A percentile compares a stretch with the other conserved stretches of the same genome.
Conservation (phyloP, 2,329 filamentous ascomycete species). For the Pyrenochaeta sp. region DNA sequence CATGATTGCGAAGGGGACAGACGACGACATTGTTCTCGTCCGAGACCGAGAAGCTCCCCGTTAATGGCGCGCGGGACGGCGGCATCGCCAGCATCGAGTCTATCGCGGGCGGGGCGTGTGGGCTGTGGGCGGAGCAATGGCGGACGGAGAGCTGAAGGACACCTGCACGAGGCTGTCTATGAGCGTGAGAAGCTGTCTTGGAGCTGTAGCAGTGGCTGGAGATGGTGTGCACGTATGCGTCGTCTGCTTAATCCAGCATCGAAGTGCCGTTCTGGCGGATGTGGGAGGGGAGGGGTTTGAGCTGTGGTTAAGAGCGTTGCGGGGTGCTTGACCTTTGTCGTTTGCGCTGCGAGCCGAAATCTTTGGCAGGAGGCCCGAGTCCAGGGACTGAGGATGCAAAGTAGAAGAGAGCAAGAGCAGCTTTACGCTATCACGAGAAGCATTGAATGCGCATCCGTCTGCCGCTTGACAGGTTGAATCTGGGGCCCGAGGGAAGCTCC, state of each 20-base stretch:
- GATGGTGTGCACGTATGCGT: conserved; percentile 5
- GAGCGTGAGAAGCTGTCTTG: not conserved
- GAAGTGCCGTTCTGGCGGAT: not conserved
- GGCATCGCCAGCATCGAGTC: conserved; percentile 74
- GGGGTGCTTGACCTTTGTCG: conserved; percentile 1
- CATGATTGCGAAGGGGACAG: conserved; percentile 93
- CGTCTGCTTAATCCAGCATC: not conserved
- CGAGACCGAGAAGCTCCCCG: conserved; percentile 89
- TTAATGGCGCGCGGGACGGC: conserved; percentile 79
- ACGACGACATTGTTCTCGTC: conserved; percentile 96
- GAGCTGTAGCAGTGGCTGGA: conserved; percentile 6
- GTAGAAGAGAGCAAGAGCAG: not conserved
- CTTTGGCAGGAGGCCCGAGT: not conserved
- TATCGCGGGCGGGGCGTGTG: conserved; percentile 24
- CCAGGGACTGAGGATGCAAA: not conserved
- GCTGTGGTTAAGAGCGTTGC: not conserved
- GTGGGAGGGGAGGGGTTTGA: not conserved
- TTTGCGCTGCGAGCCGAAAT: not conserved
- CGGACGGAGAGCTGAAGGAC: not conserved
- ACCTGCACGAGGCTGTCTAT: not conserved
- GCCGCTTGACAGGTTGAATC: not conserved
- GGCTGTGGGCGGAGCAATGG: conserved; percentile 8
- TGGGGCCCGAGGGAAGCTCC: not conserved
- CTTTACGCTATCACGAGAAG: not conserved
- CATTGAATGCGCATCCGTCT: not conserved